Percentiles rank a stretch among this genome's conserved stretches.
Conservation (phyloP, 192 early-diverging fungal genomes). For the Dissophora ornata region DNA sequence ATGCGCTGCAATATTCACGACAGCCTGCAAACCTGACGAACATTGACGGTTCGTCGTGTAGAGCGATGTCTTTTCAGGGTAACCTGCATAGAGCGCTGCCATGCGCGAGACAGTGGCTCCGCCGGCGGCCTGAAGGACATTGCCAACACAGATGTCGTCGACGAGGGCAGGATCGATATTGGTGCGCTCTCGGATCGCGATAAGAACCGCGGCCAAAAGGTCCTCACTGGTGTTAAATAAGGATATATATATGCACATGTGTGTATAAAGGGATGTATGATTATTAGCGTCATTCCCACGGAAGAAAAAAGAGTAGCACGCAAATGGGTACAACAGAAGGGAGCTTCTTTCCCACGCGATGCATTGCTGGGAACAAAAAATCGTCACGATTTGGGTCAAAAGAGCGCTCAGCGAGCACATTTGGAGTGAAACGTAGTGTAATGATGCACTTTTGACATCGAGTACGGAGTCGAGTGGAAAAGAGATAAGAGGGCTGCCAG, state of each 20-base stretch:
- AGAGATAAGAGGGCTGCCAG: too few species aligned
- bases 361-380: neutral
- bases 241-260: neutral
- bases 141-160: slow-evolving; percentile 93
- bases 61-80: slow-evolving; percentile 80
- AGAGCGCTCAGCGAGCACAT: neutral
- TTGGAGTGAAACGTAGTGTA: too few species aligned
- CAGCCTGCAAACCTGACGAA: slow-evolving; percentile 88
- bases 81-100: slow-evolving; percentile 88
- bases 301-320: neutral
- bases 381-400: neutral
- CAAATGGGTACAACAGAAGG: neutral
- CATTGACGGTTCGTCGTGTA: slow-evolving; percentile 96
- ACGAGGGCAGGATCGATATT: slow-evolving; percentile 86
- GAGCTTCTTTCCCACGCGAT: neutral
- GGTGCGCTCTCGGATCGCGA: slow-evolving; percentile 76
- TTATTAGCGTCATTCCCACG: too few species aligned
- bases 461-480: too few species aligned
- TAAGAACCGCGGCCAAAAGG: slow-evolving; percentile 80
- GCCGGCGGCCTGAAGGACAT: slow-evolving; percentile 85
- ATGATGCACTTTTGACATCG: too few species aligned
- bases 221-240: slow-evolving; percentile 56
- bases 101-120: slow-evolving; percentile 88
- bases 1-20: slow-evolving; percentile 81
- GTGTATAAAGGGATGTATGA: neutral